Conservation (phyloP, 1,139 yeast species). For the Debaryomyces fabryi region DNA sequence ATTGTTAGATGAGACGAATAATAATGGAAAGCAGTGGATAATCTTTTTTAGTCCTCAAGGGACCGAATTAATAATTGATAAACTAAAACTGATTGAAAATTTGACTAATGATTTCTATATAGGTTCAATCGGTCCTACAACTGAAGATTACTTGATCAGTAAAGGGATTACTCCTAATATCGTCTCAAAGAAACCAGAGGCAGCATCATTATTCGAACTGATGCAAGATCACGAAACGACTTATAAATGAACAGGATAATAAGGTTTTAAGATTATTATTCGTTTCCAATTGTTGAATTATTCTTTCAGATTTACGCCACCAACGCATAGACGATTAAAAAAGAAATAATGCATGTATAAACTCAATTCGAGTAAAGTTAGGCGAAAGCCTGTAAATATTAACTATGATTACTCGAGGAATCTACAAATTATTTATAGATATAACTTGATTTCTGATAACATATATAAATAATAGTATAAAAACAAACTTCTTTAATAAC, state of each 20-base stretch:
- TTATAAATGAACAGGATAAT: background rate
- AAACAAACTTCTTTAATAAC: slow-evolving; percentile 4
- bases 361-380: background rate
- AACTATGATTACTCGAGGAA: background rate
- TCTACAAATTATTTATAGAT: background rate
- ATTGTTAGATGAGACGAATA: slow-evolving; percentile 7
- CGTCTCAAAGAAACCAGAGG: slow-evolving; percentile 75
- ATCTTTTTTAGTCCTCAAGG: slow-evolving; percentile 94
- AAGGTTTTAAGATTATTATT: too few species aligned
- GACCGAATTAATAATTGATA: slow-evolving; percentile 60
- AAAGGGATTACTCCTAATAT: slow-evolving; percentile 60
- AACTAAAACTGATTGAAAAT: slow-evolving; percentile 29
- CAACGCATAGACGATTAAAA: background rate
- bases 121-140: slow-evolving; percentile 94
- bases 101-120: slow-evolving; percentile 37
- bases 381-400: background rate
- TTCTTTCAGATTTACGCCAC: background rate
- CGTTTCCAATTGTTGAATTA: too few species aligned
- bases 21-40: slow-evolving; percentile 52
- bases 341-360: background rate
- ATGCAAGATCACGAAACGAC: slow-evolving; percentile 19
- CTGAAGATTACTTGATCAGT: slow-evolving; percentile 60
- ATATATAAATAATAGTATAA: slow-evolving; percentile 5
- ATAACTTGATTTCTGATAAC: slow-evolving; percentile 1
- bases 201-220: slow-evolving; percentile 52